Percentiles rank a stretch among this genome's conserved stretches.
Evolutionary conservation across 176 grass and related monocot species (phyloP).

Genomic region (Zea mays): Zm-B73-REFERENCE-NAM-5.0 NC_050096.1:281773001-281773500

Average conservation of each 20-base stretch:
- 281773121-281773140: conserved; percentile 55
- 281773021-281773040: conserved; percentile 1
- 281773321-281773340: conserved; percentile 62
- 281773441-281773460: conserved; percentile 83
- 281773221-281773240: conserved; percentile 74
- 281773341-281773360: conserved; percentile 20
- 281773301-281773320: conserved; percentile 76
- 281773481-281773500: conserved; percentile 79
- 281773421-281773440: conserved; percentile 42
- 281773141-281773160: conserved; percentile 67
- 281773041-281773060: background rate
- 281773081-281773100: conserved; percentile 30
- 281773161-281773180: conserved; percentile 62
- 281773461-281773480: conserved; percentile 67
- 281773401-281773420: conserved; percentile 12
- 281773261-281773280: conserved; percentile 49
- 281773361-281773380: conserved; percentile 22
- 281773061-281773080: background rate
- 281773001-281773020: background rate
- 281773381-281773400: conserved; percentile 22
- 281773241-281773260: conserved; percentile 57
- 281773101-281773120: conserved; percentile 51
- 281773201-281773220: conserved; percentile 70
- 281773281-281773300: conserved; percentile 76
- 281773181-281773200: conserved; percentile 86